phyloP scores from a whole-genome alignment of 208 protist species.

The Crithidia fasciculata region DNA sequence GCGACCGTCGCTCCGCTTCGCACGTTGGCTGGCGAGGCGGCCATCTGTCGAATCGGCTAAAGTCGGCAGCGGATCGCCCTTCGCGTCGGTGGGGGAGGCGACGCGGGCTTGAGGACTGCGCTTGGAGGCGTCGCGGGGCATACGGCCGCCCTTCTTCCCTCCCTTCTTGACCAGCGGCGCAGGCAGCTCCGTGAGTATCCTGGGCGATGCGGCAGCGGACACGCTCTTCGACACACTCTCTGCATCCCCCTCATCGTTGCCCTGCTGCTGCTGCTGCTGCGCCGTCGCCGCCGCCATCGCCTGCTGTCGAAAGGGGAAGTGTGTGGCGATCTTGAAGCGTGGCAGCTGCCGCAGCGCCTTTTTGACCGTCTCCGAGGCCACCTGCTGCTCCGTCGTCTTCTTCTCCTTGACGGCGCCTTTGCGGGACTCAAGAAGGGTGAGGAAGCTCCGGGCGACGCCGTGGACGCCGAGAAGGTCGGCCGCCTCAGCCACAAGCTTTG shows the following conservation, averaged over 20 bases:
- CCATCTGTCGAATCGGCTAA: not conserved
- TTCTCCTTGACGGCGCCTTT: slow-evolving; percentile 19
- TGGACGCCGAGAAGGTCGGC: slow-evolving; percentile 25
- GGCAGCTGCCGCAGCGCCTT: slow-evolving; percentile 30
- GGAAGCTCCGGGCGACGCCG: slow-evolving; percentile 34
- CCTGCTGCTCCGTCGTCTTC: slow-evolving; percentile 16
- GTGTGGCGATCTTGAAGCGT: slow-evolving; percentile 38
- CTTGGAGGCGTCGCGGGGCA: not conserved
- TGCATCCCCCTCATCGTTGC: not conserved
- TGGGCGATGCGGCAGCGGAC: not conserved
- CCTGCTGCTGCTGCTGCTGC: not conserved
- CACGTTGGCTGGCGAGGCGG: not conserved
- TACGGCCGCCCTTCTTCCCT: not conserved
- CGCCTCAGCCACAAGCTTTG: slow-evolving; percentile 28
- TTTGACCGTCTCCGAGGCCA: slow-evolving; percentile 23
- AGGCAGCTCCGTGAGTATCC: not conserved
- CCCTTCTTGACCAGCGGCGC: not conserved
- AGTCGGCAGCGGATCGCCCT: not conserved
- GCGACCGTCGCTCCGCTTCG: not conserved
- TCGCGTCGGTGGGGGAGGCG: not conserved
- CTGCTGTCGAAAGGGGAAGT: slow-evolving; percentile 41
- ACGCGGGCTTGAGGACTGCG: not conserved
- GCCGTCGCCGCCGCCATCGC: not conserved
- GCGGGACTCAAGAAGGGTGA: slow-evolving; percentile 34
- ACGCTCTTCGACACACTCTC: not conserved